Base-by-base conservation (phyloP, 805 yeast genomes). In the Jamesozyma spencerorum region DNA sequence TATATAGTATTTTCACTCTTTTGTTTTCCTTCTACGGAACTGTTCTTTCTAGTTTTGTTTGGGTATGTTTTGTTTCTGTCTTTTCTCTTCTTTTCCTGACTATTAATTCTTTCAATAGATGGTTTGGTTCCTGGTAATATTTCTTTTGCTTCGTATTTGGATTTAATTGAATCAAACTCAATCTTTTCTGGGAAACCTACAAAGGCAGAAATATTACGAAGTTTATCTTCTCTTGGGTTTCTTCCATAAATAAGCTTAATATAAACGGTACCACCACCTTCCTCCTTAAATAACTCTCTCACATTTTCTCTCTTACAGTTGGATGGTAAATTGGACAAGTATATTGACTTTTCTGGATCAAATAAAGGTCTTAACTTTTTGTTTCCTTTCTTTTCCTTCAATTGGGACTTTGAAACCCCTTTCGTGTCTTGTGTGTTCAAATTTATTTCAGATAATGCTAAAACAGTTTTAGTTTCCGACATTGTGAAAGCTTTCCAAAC, bases 1-100 rank as follows among this genome's bases (percentile, higher is more conserved):
- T 77, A 74, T 29, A 82, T 65, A 47, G 81, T 81, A 48, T 78
- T 60, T 2, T 44, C 49, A 12, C 67, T 62, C 47, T 60, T 60
- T 31, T 52, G 58, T 51, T 63, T 61, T 45, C 58, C 53, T 24
- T 57, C 62, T 40, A 63, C 54, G 36, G 58, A 53, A 17, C 55
- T 47, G 39, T 49, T 61, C 31, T 55, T 58, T 44, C 49, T 54
- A 37, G 31, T 46, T 37, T 15, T 10, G 8, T 35, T 17, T 31
- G 24, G 4, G 3, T 11, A 3, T 31, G 19, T 17, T 31, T 32
- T 18, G 4, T 26, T 18, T 32, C 26, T 32, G 24, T 31, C 33
- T 31, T 31, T 4, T 24, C 8, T 13, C 13, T 35, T 24, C 39
- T 36, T 41, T 34, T 18, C 37, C 31, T n/a, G 34, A 27, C 29